Evolutionary conservation across 1,139 yeast species (phyloP).

Genomic region (Geotrichum macrosporum): DNA sequence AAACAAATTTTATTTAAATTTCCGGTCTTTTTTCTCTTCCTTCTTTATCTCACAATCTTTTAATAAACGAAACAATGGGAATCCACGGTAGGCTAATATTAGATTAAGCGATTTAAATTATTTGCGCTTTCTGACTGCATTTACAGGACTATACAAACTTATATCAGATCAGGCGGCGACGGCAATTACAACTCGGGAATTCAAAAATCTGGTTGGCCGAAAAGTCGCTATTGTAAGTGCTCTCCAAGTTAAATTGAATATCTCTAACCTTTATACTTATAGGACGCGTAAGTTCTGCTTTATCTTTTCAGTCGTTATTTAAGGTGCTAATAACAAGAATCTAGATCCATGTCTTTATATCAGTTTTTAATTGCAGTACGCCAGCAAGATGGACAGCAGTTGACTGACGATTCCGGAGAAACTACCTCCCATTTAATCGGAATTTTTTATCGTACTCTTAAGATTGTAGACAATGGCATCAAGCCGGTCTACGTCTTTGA

Average conservation of each 20-base stretch:
- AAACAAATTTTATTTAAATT: neutral
- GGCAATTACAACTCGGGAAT: constrained; percentile 72
- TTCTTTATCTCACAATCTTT: neutral
- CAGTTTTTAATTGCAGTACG: constrained; percentile 94
- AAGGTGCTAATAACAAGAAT: too few species aligned
- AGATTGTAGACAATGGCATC: constrained; percentile 85
- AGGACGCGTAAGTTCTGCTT: constrained; percentile 29
- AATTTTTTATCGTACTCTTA: constrained; percentile 83
- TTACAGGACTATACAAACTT: constrained; percentile 64
- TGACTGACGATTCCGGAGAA: constrained; percentile 83
- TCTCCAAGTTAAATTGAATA: neutral
- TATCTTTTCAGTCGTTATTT: neutral
- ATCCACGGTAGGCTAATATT: constrained; percentile 21
- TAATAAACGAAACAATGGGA: too few species aligned
- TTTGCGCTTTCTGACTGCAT: neutral
- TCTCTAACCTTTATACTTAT: constrained; percentile 20
- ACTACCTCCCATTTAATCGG: constrained; percentile 94
- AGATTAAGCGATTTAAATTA: constrained; percentile 20
- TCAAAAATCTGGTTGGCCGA: constrained; percentile 83
- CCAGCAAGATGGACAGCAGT: constrained; percentile 93
- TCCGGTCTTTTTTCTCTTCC: neutral
- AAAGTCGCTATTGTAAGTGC: constrained; percentile 75
- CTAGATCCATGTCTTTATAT: constrained; percentile 84
- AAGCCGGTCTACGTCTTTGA: constrained; percentile 96
- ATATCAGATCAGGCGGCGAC: constrained; percentile 85